Evolutionary conservation across 1,139 yeast genomes (phyloP).

Genomic region (Lodderomyces jiufengensis): DNA sequence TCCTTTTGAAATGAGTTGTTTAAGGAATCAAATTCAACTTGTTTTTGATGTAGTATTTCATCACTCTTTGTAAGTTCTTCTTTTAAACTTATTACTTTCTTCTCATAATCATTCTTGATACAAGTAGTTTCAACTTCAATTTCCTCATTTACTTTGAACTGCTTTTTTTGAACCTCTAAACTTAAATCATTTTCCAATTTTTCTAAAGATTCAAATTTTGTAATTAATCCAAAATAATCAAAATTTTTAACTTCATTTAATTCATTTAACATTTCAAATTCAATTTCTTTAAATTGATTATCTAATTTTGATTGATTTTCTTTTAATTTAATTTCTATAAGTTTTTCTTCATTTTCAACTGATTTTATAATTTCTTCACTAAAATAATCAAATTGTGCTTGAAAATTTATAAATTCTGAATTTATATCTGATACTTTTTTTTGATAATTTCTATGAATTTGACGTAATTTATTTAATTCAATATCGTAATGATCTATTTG

Average conservation of each 20-base stretch:
- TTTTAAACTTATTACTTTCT: slow-evolving; percentile 2
- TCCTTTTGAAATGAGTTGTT: neutral
- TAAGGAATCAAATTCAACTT: neutral
- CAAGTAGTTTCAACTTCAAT: slow-evolving; percentile 14
- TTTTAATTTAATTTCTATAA: slow-evolving; percentile 22
- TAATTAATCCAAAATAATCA: slow-evolving; percentile 22
- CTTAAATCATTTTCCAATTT: slow-evolving; percentile 14
- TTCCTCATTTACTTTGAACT: slow-evolving; percentile 11
- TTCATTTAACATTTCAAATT: slow-evolving; percentile 31
- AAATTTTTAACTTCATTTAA: slow-evolving; percentile 24
- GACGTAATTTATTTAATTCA: slow-evolving; percentile 22
- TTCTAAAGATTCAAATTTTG: slow-evolving; percentile 19
- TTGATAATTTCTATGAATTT: slow-evolving; percentile 20
- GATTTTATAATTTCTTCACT: slow-evolving; percentile 27
- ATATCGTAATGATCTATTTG: slow-evolving; percentile 19
- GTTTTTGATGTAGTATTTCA: neutral
- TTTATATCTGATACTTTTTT: slow-evolving; percentile 20
- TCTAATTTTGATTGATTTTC: slow-evolving; percentile 23
- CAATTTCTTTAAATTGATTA: slow-evolving; percentile 29
- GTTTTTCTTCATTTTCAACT: slow-evolving; percentile 27
- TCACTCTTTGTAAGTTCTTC: neutral
- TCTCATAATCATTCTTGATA: slow-evolving; percentile 20
- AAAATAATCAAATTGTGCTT: slow-evolving; percentile 22
- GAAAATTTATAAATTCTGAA: slow-evolving; percentile 16
- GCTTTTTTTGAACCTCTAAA: slow-evolving; percentile 12